Evolutionary conservation across 257 asterid genomes (phyloP).

Genomic region (Coffea canephora): DNA sequence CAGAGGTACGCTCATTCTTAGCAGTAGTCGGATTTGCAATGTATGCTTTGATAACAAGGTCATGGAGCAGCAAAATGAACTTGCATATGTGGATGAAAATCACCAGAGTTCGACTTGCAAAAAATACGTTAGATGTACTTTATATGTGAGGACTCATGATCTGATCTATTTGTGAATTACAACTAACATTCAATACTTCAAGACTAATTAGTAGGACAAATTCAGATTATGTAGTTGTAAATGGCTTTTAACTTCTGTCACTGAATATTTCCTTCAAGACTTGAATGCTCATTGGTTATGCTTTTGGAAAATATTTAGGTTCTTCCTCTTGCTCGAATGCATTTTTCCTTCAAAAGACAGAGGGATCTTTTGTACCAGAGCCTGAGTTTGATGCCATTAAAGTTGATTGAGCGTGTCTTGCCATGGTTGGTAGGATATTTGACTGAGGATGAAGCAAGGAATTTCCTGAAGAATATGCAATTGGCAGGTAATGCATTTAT

Average conservation of each 20-base stretch:
- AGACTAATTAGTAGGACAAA: neutral
- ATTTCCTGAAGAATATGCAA: constrained; percentile 40
- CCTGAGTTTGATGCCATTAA: constrained; percentile 45
- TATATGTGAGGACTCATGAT: neutral
- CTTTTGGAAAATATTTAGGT: constrained; percentile 29
- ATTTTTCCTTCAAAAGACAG: constrained; percentile 39
- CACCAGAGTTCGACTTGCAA: neutral
- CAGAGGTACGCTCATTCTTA: constrained; percentile 28
- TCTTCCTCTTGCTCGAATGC: constrained; percentile 47
- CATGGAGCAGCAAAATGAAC: neutral
- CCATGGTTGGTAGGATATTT: constrained; percentile 45
- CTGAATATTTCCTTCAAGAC: constrained; percentile 3
- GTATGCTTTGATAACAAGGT: neutral
- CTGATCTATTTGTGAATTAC: neutral
- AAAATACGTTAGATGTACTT: neutral
- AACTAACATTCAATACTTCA: neutral
- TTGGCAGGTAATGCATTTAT: constrained; percentile 35
- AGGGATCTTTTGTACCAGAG: constrained; percentile 45
- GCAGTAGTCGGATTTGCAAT: neutral
- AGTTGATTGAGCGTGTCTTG: constrained; percentile 46
- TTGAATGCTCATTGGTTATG: neutral
- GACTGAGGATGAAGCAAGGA: constrained; percentile 40
- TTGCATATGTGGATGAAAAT: neutral
- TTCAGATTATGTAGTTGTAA: constrained; percentile 1
- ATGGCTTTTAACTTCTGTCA: constrained; percentile 3